These are phyloP conservation scores for Botrytis aclada DNA, from an alignment of 2,329 filamentous ascomycete species.

Conservation along the genomic window DNA sequence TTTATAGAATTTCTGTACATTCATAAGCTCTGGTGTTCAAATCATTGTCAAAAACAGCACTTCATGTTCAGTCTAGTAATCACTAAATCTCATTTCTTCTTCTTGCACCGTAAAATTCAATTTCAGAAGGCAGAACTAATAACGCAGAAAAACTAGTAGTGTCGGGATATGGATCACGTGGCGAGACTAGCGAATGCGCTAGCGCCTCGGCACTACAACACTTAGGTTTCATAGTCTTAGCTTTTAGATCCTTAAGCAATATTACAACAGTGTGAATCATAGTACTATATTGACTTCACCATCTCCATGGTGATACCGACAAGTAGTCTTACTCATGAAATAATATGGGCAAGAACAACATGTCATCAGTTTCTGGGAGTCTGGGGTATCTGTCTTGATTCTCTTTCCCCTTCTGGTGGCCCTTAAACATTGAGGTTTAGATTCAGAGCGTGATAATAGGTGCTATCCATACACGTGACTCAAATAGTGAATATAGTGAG, in stretches of 20 bases:
- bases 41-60: not conserved
- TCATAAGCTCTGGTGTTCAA: not conserved
- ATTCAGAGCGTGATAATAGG: not conserved
- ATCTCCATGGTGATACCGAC: no score
- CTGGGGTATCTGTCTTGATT: not conserved
- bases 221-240: no score
- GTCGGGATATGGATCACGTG: no score
- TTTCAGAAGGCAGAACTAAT: no score
- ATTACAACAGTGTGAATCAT: no score
- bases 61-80: not conserved
- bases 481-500: not conserved
- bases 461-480: accelerated
- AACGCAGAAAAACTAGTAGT: no score
- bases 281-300: no score
- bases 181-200: no score
- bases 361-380: not conserved
- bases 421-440: not conserved
- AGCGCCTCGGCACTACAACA: no score
- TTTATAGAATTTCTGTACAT: not conserved
- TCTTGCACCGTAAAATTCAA: no score
- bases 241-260: no score
- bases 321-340: not conserved
- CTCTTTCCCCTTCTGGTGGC: not conserved
- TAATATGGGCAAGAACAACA: not conserved
- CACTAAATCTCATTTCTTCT: not conserved